Conservation (phyloP, 495 filamentous ascomycete species). For the Annulohypoxylon moriforme region DNA sequence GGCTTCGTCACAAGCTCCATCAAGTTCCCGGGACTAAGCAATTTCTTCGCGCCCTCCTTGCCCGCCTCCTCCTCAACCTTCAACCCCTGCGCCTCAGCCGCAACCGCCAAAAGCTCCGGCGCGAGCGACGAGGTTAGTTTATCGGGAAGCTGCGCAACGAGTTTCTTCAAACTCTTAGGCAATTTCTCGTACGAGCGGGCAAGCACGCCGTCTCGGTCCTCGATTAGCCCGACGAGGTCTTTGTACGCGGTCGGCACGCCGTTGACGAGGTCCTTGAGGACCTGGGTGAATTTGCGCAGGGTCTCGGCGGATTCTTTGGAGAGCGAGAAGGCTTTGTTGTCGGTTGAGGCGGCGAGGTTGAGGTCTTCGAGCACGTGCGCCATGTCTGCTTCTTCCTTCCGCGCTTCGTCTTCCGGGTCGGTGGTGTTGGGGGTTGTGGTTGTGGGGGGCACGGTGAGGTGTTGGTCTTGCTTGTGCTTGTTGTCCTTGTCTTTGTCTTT, state of each 20-base stretch:
- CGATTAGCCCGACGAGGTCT: conserved; percentile 85
- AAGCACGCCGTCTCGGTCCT: conserved; percentile 79
- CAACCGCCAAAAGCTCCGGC: conserved; percentile 82
- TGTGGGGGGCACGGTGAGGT: conserved; percentile 26
- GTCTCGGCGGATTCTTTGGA: conserved; percentile 83
- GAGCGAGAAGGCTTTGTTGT: conserved; percentile 70
- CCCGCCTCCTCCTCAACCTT: not conserved
- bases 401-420: conserved; percentile 52
- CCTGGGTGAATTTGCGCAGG: conserved; percentile 82
- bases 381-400: conserved; percentile 79
- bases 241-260: conserved; percentile 93
- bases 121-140: conserved; percentile 79
- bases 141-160: conserved; percentile 85
- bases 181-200: conserved; percentile 80
- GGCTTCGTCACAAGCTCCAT: conserved; percentile 88
- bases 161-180: conserved; percentile 84
- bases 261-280: conserved; percentile 91
- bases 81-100: conserved; percentile 75
- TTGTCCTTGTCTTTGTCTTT: not conserved
- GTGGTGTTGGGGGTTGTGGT: conserved; percentile 53
- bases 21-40: conserved; percentile 59
- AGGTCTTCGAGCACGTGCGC: conserved; percentile 72
- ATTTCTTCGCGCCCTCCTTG: conserved; percentile 13
- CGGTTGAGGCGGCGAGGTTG: conserved; percentile 37
- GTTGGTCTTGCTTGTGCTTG: conserved; percentile 26